Conservation (phyloP, 2,329 filamentous ascomycete genomes). For the Pseudocercospora vitis region DNA sequence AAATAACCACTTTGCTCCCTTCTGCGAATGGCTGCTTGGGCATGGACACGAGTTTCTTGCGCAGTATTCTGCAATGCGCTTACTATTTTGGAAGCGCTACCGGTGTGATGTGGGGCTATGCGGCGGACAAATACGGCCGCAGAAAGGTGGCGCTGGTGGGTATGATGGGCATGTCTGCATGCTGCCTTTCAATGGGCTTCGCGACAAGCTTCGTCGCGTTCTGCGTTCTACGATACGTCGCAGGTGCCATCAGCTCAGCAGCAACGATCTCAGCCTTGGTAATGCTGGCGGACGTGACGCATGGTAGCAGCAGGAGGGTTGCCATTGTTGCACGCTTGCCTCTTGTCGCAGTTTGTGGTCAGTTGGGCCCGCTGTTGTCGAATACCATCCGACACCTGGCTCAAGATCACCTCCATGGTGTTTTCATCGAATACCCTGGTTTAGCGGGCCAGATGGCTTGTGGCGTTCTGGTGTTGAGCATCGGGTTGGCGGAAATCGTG, state of each 20-base stretch:
- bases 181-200: slow-evolving; percentile 50
- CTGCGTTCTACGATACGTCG: slow-evolving; percentile 46
- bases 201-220: slow-evolving; percentile 46
- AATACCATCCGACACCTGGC: slow-evolving; percentile 46
- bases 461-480: slow-evolving; percentile 43
- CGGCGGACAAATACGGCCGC: slow-evolving; percentile 46
- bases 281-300: slow-evolving; percentile 47
- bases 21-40: slow-evolving; percentile 47
- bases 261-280: slow-evolving; percentile 48
- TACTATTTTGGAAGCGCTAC: slow-evolving; percentile 49
- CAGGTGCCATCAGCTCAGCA: slow-evolving; percentile 47
- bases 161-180: slow-evolving; percentile 46
- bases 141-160: slow-evolving; percentile 47
- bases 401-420: slow-evolving; percentile 38
- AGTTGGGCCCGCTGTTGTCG: slow-evolving; percentile 48
- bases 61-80: slow-evolving; percentile 50
- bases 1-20: slow-evolving; percentile 48
- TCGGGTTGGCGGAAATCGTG: slow-evolving; percentile 43
- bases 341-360: slow-evolving; percentile 48
- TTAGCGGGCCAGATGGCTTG: slow-evolving; percentile 47
- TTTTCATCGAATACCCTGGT: slow-evolving; percentile 47
- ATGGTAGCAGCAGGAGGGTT: slow-evolving; percentile 33
- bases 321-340: slow-evolving; percentile 47
- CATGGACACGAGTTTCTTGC: slow-evolving; percentile 48
- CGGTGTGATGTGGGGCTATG: slow-evolving; percentile 48